These are phyloP conservation scores for Talaromyces rugulosus DNA, from an alignment of 2,329 filamentous ascomycete genomes.

Conservation along the genomic window DNA sequence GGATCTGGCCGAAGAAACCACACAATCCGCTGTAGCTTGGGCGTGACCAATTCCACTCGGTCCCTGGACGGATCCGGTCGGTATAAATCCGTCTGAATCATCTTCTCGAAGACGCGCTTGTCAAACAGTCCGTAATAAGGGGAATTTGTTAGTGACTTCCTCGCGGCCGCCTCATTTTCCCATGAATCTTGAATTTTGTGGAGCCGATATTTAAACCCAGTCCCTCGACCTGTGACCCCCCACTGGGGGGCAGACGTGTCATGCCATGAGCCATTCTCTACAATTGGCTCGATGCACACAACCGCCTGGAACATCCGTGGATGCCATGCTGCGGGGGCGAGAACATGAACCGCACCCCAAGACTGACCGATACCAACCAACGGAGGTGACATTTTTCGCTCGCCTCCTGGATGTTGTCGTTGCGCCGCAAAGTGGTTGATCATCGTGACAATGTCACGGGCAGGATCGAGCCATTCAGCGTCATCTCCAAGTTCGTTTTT, in stretches of 20 bases:
- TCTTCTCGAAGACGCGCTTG: slow-evolving; percentile 8
- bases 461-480: slow-evolving; percentile 9
- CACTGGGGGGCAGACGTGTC: neutral
- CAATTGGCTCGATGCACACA: slow-evolving; percentile 6
- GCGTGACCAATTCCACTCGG: slow-evolving; percentile 5
- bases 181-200: slow-evolving; percentile 2
- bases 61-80: slow-evolving; percentile 5
- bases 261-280: slow-evolving; percentile 10
- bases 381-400: slow-evolving; percentile 6
- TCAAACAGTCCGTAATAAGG: slow-evolving; percentile 8
- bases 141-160: slow-evolving; percentile 2
- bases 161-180: slow-evolving; percentile 1
- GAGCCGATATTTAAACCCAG: slow-evolving; percentile 4
- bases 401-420: neutral
- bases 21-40: slow-evolving; percentile 3
- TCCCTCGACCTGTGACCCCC: neutral
- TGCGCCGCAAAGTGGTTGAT: slow-evolving; percentile 6
- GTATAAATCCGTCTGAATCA: slow-evolving; percentile 5
- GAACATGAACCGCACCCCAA: slow-evolving; percentile 5
- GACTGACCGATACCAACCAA: slow-evolving; percentile 9
- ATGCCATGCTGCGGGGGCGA: slow-evolving; percentile 10
- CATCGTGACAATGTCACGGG: slow-evolving; percentile 8
- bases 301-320: slow-evolving; percentile 7
- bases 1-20: slow-evolving; percentile 8
- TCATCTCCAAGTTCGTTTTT: slow-evolving; percentile 7